Base-by-base conservation (phyloP, 2,329 filamentous ascomycete genomes). In the Zelopaecilomyces penicillatus region DNA sequence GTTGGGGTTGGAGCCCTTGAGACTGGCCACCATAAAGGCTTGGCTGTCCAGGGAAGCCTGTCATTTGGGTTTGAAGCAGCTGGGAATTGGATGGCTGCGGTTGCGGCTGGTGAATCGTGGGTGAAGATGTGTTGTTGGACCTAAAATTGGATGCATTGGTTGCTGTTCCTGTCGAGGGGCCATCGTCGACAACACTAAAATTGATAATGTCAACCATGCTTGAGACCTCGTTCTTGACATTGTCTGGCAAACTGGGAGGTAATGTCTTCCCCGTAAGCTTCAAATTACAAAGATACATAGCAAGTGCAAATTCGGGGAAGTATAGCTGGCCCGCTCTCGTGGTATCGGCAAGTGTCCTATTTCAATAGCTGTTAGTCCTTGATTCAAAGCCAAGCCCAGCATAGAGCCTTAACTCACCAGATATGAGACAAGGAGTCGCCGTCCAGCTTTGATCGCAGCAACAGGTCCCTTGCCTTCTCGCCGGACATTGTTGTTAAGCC, bases 131-230 rank as follows among this genome's bases (percentile, higher is more conserved):
- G 7, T 69, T 70, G 50, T 64, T 73, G 46, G 70, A 67, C 49
- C 74, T 69, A 59, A 91, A 88, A 55, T 80, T 83, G 1, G 87
- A 83, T 11, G 79, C 79, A 63, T 87, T 90, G 48, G 71, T 78
- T 43, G 72, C 72, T 4, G 66, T 56, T 29, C 70, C 67, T n/a
- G 75, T 65, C 19, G 75, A 66, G 35, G 61, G 59, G 5, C 68
- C 70, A 29, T 91, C 84, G 52, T 98, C 93, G 1, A 80, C 81
- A 27, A 96, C 78, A 54, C 84, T 88, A 62, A 98, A 98, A 48
- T 89, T 95, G 60, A 98, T 98, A 45, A 98, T 98, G 61, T 98
- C 93, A 35, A 98, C 93, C 90, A 98, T 97, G 66, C 93, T 95
- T 4, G 91, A 97, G 12, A 98, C 93, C 65, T 98, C 93, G 57